Conservation (phyloP, 1,284 basidiomycete species). For the Trichosporon inkin region DNA sequence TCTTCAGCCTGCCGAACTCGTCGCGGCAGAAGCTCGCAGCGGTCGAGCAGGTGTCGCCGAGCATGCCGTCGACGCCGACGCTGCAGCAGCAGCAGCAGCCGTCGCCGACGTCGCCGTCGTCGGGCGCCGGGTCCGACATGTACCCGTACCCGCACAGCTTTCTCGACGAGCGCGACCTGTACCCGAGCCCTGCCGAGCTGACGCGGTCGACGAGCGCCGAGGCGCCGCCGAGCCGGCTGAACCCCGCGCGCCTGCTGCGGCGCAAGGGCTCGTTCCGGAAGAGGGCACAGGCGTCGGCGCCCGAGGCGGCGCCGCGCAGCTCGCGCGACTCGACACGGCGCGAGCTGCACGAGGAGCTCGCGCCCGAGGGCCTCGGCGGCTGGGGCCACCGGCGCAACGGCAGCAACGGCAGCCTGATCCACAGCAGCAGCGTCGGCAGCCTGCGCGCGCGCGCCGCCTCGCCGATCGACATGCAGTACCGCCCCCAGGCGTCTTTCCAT, state of each 20-base stretch:
- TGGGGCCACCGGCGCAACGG: conserved; percentile 5
- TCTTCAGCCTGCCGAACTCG: background rate
- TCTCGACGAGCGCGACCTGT: background rate
- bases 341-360: background rate
- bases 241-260: conserved; percentile 15
- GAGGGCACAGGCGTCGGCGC: background rate
- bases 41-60: background rate
- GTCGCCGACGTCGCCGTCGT: background rate
- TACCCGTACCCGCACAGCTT: conserved; percentile 1
- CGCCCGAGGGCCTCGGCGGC: background rate
- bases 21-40: conserved; percentile 3
- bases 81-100: background rate
- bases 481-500: background rate
- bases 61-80: background rate
- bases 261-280: conserved; percentile 12
- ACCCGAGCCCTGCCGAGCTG: background rate
- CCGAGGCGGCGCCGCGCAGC: background rate
- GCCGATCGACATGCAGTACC: conserved; percentile 5
- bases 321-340: background rate
- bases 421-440: background rate
- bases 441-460: background rate
- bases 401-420: background rate
- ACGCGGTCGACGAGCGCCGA: conserved; percentile 4
- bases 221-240: conserved; percentile 13
- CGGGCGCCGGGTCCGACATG: background rate